phyloP scores from a whole-genome alignment of 2,329 filamentous ascomycete genomes.

The Diaporthe vaccinii region DNA sequence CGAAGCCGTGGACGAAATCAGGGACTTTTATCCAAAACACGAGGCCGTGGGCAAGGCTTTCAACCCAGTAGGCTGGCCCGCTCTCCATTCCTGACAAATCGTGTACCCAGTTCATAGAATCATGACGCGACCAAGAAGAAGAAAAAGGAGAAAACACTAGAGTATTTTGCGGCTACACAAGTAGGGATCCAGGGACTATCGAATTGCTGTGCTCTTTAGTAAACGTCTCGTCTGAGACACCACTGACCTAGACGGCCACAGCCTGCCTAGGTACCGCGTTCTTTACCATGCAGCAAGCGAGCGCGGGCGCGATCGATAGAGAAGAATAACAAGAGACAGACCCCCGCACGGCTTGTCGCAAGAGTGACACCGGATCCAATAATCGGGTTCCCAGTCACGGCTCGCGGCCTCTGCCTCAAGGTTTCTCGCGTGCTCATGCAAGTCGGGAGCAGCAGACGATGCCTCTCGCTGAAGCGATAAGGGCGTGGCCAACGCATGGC shows the following conservation, averaged over 20 bases:
- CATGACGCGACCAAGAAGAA: conserved; percentile 2
- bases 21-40: conserved; percentile 25
- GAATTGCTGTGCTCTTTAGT: not conserved
- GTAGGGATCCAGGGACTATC: conserved; percentile 18
- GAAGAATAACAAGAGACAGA: conserved; percentile 4
- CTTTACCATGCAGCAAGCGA: not conserved
- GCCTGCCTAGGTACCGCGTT: not conserved
- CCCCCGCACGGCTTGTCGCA: not conserved
- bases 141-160: conserved; percentile 15
- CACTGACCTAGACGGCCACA: not conserved
- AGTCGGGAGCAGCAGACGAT: conserved; percentile 10
- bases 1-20: not conserved
- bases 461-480: conserved; percentile 9
- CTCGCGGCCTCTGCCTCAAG: conserved; percentile 12
- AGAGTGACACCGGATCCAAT: conserved; percentile 29
- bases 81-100: not conserved
- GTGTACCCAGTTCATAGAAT: not conserved
- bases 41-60: conserved; percentile 4
- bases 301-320: not conserved
- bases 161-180: conserved; percentile 18
- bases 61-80: not conserved
- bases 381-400: conserved; percentile 15
- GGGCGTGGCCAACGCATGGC: conserved; percentile 25
- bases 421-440: conserved; percentile 10
- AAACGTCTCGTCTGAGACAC: conserved; percentile 5